Evolutionary conservation across 768 basidiomycete species (phyloP).

Genomic region (Boletus patriciae): DNA sequence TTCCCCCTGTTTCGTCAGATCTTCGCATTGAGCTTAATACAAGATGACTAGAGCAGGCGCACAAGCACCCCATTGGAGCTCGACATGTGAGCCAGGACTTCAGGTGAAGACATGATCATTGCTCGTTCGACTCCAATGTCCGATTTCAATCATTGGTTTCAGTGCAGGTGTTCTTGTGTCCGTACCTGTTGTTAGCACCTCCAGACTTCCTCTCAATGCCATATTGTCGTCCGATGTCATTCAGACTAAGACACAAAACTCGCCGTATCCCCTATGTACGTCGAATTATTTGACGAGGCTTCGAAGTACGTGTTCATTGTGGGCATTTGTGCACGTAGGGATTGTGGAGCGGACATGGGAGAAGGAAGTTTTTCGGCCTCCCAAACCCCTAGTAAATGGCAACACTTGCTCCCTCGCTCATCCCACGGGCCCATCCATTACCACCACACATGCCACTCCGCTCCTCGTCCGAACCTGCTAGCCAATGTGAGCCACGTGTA

Average conservation of each 20-base stretch:
- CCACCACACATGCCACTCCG: no score
- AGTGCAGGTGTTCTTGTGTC: slow-evolving; percentile 76
- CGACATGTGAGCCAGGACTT: slow-evolving; percentile 79
- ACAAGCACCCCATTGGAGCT: slow-evolving; percentile 97
- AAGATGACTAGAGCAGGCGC: slow-evolving; percentile 76
- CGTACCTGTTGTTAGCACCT: slow-evolving; percentile 31
- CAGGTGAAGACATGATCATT: slow-evolving; percentile 4
- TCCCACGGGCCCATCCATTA: no score
- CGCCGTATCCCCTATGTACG: slow-evolving; percentile 68
- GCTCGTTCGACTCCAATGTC: slow-evolving; percentile 50
- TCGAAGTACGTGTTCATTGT: slow-evolving; percentile 84
- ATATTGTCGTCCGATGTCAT: slow-evolving; percentile 47
- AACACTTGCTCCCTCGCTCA: no score
- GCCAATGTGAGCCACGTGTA: no score
- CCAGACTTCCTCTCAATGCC: slow-evolving; percentile 20
- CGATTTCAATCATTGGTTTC: slow-evolving; percentile 99
- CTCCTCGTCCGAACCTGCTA: no score
- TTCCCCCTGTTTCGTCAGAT: neutral
- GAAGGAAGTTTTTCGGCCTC: slow-evolving; percentile 60
- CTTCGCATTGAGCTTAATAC: slow-evolving; percentile 15
- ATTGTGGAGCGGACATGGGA: slow-evolving; percentile 89
- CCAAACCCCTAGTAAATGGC: slow-evolving; percentile 19
- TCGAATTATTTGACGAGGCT: slow-evolving; percentile 82
- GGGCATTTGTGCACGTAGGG: slow-evolving; percentile 82
- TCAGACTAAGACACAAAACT: slow-evolving; percentile 23